phyloP scores from a whole-genome alignment of 768 basidiomycete genomes.

The Amanita muscaria region DNA sequence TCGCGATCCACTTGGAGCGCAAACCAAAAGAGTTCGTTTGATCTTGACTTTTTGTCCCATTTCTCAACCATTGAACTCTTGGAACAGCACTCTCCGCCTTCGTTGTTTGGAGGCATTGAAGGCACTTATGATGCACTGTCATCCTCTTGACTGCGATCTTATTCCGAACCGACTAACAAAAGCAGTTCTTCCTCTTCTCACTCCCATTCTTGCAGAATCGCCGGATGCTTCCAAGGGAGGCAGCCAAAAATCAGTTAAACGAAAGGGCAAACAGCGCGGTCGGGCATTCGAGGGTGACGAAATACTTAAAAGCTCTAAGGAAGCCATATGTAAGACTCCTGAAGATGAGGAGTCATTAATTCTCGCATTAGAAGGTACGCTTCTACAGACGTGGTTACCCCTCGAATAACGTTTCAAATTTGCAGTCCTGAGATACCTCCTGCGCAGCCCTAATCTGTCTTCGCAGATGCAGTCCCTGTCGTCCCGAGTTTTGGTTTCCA shows the following conservation, averaged over 20 bases:
- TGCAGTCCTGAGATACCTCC: conserved; percentile 40
- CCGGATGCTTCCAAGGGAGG: conserved; percentile 21
- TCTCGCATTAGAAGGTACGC: conserved; percentile 49
- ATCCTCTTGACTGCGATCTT: conserved; percentile 38
- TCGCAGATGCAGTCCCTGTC: conserved; percentile 49
- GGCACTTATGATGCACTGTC: conserved; percentile 33
- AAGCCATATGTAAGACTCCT: conserved; percentile 37
- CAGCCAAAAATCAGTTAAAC: conserved; percentile 24
- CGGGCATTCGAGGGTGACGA: conserved; percentile 72
- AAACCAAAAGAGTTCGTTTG: conserved; percentile 35
- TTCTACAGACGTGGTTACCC: background rate
- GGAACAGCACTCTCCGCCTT: conserved; percentile 28
- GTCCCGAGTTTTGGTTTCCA: conserved; percentile 47
- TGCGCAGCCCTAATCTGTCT: conserved; percentile 43
- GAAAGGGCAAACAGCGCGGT: conserved; percentile 60
- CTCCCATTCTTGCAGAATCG: conserved; percentile 36
- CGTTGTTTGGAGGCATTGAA: conserved; percentile 37
- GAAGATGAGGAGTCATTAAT: conserved; percentile 48
- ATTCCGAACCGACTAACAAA: conserved; percentile 46
- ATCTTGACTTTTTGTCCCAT: background rate
- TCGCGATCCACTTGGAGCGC: conserved; percentile 59
- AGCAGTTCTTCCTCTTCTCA: conserved; percentile 40
- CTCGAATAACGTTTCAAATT: conserved; percentile 2
- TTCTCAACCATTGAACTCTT: conserved; percentile 1
- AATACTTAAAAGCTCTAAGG: conserved; percentile 43